These are phyloP conservation scores for Pyrus pyrifolia DNA, from an alignment of 306 rosid species.

Conservation along the genomic window DNA sequence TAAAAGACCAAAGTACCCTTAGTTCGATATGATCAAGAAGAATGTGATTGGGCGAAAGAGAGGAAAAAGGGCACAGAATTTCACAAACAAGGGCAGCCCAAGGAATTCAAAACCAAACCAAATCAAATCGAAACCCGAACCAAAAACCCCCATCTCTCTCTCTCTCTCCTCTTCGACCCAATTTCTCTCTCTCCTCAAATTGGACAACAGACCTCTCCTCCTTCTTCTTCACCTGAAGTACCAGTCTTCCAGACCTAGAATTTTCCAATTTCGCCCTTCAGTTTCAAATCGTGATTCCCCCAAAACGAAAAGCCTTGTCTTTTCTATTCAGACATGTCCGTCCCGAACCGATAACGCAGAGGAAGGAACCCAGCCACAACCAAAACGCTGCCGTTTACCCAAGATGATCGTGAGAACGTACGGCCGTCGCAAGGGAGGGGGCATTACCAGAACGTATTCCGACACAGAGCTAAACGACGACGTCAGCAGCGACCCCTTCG, in stretches of 20 bases:
- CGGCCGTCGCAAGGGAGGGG: slow-evolving; percentile 75
- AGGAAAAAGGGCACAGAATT: slow-evolving; percentile 15
- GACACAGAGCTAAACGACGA: slow-evolving; percentile 52
- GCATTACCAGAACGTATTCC: slow-evolving; percentile 54
- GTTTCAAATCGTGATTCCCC: slow-evolving; percentile 3
- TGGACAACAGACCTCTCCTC: background rate
- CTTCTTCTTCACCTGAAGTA: background rate
- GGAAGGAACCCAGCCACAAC: background rate
- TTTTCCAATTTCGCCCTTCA: background rate
- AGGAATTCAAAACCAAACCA: background rate
- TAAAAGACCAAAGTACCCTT: slow-evolving; percentile 5
- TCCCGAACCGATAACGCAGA: background rate
- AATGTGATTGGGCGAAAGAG: background rate
- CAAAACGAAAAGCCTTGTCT: slow-evolving; percentile 17
- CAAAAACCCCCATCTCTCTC: background rate
- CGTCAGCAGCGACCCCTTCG: slow-evolving; percentile 37
- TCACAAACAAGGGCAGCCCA: slow-evolving; percentile 3
- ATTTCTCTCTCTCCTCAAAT: background rate
- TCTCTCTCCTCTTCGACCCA: background rate
- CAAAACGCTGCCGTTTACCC: background rate
- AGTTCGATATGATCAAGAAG: background rate
- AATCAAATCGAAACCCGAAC: background rate
- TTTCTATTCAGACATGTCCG: background rate
- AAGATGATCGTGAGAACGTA: slow-evolving; percentile 87
- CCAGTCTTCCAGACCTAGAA: background rate